Evolutionary conservation across 805 yeast genomes (phyloP).

Genomic region (Saccharomycodes ludwigii): DNA sequence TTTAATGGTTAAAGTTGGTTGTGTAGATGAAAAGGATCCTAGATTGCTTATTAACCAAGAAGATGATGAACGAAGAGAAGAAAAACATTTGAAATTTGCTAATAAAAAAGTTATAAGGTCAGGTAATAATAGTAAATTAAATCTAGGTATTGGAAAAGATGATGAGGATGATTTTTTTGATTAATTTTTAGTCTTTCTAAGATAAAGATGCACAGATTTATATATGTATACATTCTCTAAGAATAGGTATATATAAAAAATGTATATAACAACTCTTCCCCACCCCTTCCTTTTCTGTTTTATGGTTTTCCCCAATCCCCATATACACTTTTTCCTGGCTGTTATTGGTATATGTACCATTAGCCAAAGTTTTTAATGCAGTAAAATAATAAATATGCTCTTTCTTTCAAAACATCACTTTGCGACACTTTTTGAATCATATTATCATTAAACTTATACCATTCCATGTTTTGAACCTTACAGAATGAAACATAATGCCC

Average conservation of each 20-base stretch:
- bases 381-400: conserved; percentile 74
- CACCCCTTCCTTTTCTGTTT: no score
- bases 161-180: conserved; percentile 40
- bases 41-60: conserved; percentile 49
- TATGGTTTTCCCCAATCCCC: no score
- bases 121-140: conserved; percentile 20
- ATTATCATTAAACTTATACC: conserved; percentile 91
- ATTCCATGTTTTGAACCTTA: conserved; percentile 58
- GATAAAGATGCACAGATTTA: no score
- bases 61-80: conserved; percentile 47
- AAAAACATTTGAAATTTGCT: conserved; percentile 41
- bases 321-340: no score
- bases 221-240: no score
- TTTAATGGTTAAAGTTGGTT: conserved; percentile 53
- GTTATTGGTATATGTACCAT: no score
- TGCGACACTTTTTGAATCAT: conserved; percentile 54
- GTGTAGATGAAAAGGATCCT: conserved; percentile 54
- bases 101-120: conserved; percentile 35
- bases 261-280: no score
- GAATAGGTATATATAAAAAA: no score
- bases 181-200: conserved; percentile 13
- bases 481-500: conserved; percentile 86
- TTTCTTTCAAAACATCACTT: conserved; percentile 53
- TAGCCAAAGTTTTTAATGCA: conserved; percentile 26
- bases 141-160: conserved; percentile 26